Conservation (phyloP, 2,329 filamentous ascomycete genomes). For the Trichoderma sp. region DNA sequence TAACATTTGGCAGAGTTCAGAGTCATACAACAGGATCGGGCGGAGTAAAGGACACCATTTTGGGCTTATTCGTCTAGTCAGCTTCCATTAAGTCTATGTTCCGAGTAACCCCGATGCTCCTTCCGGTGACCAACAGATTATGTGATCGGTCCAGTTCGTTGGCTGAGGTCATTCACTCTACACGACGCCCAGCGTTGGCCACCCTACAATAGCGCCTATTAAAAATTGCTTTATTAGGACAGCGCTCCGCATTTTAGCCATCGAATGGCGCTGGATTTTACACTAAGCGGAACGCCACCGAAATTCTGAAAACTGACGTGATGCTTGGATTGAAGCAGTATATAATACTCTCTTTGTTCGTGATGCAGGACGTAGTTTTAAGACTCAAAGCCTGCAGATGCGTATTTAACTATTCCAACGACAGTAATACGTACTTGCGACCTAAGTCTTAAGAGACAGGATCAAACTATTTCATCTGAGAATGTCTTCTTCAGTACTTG, state of each 20-base stretch:
- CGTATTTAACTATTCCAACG: background rate
- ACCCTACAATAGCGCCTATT: background rate
- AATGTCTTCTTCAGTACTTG: background rate
- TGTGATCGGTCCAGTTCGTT: background rate
- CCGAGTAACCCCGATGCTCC: background rate
- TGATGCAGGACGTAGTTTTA: background rate
- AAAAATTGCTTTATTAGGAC: background rate
- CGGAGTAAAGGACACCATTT: too few relatives aligned
- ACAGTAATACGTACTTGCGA: accelerated
- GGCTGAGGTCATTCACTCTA: background rate
- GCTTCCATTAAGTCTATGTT: background rate
- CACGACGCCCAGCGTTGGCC: background rate
- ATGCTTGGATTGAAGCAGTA: background rate
- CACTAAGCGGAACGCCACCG: background rate
- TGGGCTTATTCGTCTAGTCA: too few relatives aligned
- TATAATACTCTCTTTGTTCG: background rate
- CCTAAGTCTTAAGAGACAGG: background rate
- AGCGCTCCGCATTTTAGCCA: background rate
- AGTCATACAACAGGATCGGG: too few relatives aligned
- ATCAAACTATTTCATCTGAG: background rate
- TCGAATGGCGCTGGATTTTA: background rate
- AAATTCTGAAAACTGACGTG: background rate
- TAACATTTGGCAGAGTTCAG: too few relatives aligned
- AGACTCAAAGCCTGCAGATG: background rate
- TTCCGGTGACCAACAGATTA: background rate